Evolutionary conservation across 2,329 filamentous ascomycete species (phyloP), one percentile per base, ranked within the genome.

Genomic region (Neofusicoccum parvum): DNA sequence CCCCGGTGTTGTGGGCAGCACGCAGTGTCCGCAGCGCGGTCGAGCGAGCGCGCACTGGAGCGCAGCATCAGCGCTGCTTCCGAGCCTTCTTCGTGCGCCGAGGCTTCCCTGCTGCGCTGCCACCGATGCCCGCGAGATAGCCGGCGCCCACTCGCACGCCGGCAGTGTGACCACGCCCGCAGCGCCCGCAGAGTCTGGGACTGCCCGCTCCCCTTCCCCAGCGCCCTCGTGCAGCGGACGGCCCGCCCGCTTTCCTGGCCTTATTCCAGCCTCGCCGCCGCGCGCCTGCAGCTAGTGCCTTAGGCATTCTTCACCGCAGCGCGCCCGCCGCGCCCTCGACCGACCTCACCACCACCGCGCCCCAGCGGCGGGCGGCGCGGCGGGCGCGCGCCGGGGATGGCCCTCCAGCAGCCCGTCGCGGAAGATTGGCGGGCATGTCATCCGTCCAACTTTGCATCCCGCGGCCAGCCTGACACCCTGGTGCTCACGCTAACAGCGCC

Each of bases 351-450:
- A 39, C 6, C 37, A 23, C 23, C 3, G 3, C 23, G 23, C 23
- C 0, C 0, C 23, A 23, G 23, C 23, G 23, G 23, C 23, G 23
- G 23, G 23, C 23, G 37, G 37, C 37, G 9, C 37, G 37, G 14
- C 37, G 37, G 37, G 14, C 37, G 37, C 11, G 37, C 37, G 37
- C 14, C 14, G 37, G 14, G 37, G 11, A 39, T 23, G 27, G 5
- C 27, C 27, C 27, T 32, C 27, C 27, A 32, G 27, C 27, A 32
- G 27, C 27, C 27, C 32, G 53, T n/a, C 6, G 53, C 36, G 53
- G 53, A 37, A 56, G 53, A 56, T 56, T 56, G 53, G 53, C 53
- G 53, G 53, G 53, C 54, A 45, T 46, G 56, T 60, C 56, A 60
- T 48, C 43, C 17, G 56, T 48, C 56, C 56, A 48, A 48, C 41